Evolutionary conservation across 441 rosid genomes (phyloP).

Genomic region (Erodium trifolium): DNA sequence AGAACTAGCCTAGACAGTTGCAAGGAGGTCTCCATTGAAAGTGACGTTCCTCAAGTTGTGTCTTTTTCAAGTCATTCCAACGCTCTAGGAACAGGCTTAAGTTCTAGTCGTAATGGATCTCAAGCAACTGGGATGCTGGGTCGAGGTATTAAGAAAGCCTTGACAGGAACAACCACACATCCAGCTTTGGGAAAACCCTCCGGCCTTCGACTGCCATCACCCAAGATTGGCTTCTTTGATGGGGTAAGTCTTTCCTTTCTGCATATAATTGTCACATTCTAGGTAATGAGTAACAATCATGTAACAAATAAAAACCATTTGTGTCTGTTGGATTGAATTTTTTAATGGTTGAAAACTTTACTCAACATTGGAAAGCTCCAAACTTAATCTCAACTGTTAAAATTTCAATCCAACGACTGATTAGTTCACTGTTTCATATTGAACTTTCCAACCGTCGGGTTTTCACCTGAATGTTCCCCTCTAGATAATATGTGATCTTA

Average conservation of each 20-base stretch:
- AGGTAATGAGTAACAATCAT: too few species aligned
- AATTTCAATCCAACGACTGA: too few species aligned
- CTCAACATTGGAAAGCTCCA: too few species aligned
- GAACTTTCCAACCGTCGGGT: too few species aligned
- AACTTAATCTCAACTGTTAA: too few species aligned
- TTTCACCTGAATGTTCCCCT: too few species aligned
- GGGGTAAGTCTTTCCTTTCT: conserved; percentile 54
- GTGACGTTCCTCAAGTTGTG: conserved; percentile 25
- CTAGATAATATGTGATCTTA: conserved; percentile 4
- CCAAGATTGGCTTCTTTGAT: conserved; percentile 91
- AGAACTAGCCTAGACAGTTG: conserved; percentile 37
- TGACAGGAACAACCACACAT: conserved; percentile 27
- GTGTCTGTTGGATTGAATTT: too few species aligned
- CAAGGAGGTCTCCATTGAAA: conserved; percentile 19
- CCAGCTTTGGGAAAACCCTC: conserved; percentile 50
- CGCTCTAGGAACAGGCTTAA: conserved; percentile 20
- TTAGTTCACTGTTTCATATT: too few species aligned
- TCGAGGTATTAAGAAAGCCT: conserved; percentile 28
- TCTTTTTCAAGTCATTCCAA: conserved; percentile 22
- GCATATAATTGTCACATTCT: conserved; percentile 8
- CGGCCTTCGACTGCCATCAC: conserved; percentile 91
- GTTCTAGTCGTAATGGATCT: conserved; percentile 25
- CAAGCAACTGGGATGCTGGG: conserved; percentile 22
- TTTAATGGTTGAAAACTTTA: too few species aligned
- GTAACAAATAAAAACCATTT: too few species aligned